phyloP scores from a whole-genome alignment of 2,329 filamentous ascomycete genomes.

The Monilinia vaccinii-corymbosi region DNA sequence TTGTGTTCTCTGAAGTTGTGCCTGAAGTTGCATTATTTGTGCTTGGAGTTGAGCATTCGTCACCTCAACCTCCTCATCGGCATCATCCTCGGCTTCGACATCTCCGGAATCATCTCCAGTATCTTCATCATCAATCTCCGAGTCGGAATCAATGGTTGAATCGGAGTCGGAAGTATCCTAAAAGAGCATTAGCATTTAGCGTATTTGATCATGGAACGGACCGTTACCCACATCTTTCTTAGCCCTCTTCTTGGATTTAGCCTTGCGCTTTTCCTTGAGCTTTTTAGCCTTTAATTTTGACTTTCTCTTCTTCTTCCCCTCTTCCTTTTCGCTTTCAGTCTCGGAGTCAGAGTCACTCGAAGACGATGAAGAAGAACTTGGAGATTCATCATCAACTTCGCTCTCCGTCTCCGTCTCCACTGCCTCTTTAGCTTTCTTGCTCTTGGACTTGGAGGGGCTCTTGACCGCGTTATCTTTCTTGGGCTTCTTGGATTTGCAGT shows the following conservation, averaged over 20 bases:
- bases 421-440: constrained; percentile 11
- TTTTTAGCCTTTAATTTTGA: constrained; percentile 31
- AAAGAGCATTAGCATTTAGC: constrained; percentile 10
- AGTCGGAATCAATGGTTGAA: constrained; percentile 27
- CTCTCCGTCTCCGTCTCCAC: constrained; percentile 10
- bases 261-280: constrained; percentile 30
- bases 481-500: constrained; percentile 18
- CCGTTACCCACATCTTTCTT: constrained; percentile 26
- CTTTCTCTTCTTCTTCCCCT: constrained; percentile 31
- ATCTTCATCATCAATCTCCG: constrained; percentile 16
- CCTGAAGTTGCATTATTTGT: constrained; percentile 24
- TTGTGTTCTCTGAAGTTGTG: constrained; percentile 1
- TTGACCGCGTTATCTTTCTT: constrained; percentile 20
- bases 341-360: constrained; percentile 25
- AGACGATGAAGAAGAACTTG: constrained; percentile 1
- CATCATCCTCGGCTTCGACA: constrained; percentile 11
- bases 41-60: constrained; percentile 17
- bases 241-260: constrained; percentile 33
- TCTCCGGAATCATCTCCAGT: constrained; percentile 8
- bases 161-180: constrained; percentile 25
- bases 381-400: constrained; percentile 4
- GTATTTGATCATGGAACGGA: background rate
- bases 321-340: constrained; percentile 29
- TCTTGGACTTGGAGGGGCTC: constrained; percentile 5
- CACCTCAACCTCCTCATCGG: constrained; percentile 5